These are phyloP conservation scores for Chrysochromulina parva DNA, from an alignment of 78 protist genomes.

Conservation along the genomic window DNA sequence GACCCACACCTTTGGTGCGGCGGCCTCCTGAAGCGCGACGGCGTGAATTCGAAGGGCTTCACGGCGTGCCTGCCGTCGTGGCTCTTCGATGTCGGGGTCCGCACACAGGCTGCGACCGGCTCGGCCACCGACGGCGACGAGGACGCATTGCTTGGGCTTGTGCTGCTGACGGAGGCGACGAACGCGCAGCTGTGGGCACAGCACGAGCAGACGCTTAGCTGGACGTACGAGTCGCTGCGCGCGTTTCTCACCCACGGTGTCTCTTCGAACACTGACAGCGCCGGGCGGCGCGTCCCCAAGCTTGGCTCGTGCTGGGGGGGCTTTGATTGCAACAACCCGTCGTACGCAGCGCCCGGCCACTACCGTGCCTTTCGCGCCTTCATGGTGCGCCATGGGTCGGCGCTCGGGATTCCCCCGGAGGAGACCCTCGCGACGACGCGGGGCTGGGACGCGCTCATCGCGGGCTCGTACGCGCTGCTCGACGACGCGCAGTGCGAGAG, in stretches of 20 bases:
- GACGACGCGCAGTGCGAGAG: not conserved
- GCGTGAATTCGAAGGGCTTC: too few species aligned
- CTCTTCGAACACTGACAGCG: not conserved
- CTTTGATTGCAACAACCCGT: not conserved
- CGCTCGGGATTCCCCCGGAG: not conserved
- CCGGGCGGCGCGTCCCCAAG: not conserved
- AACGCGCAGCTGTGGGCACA: not conserved
- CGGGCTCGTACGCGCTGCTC: not conserved
- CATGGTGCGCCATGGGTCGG: not conserved
- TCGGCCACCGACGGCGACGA: constrained; percentile 13
- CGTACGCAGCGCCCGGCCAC: not conserved
- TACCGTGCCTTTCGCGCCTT: not conserved
- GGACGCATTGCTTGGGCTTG: not conserved
- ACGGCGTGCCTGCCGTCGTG: not conserved
- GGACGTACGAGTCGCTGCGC: not conserved
- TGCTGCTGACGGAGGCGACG: not conserved
- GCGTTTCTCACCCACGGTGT: not conserved
- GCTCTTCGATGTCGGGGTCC: not conserved
- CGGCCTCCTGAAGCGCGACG: too few species aligned
- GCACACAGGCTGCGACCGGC: not conserved
- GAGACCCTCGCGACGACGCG: not conserved
- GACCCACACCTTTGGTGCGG: too few species aligned
- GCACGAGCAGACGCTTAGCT: not conserved
- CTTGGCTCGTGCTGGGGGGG: constrained; percentile 15
- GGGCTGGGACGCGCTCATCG: not conserved